Percentiles rank a stretch among this genome's conserved stretches.
Conservation (phyloP, 225 moss, liverwort and hornwort species). For the Bryum argenteum region DNA sequence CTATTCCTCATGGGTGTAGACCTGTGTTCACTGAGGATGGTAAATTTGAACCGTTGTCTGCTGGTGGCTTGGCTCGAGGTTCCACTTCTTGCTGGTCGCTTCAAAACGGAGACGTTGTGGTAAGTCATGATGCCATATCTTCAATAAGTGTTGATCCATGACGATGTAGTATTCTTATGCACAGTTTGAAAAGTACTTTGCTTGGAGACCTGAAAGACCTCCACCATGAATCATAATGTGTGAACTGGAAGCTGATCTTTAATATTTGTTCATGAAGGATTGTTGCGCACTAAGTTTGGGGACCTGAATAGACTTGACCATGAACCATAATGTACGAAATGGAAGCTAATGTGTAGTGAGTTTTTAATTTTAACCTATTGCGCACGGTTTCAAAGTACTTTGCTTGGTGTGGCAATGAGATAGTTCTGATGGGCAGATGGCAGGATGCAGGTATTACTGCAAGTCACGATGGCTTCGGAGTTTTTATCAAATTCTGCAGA, state of each 20-base stretch:
- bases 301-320: conserved; percentile 25
- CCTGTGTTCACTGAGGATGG: conserved; percentile 80
- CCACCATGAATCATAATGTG: too few species aligned
- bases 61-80: conserved; percentile 88
- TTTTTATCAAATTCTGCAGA: conserved; percentile 63
- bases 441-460: conserved; percentile 96
- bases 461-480: conserved; percentile 86
- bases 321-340: too few species aligned
- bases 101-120: conserved; percentile 91
- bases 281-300: conserved; percentile 6
- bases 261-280: not conserved
- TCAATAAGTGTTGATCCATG: too few species aligned
- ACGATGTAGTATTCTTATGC: conserved; percentile 22
- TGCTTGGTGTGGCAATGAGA: conserved; percentile 31
- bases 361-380: not conserved
- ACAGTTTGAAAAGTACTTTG: conserved; percentile 25
- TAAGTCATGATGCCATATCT: conserved; percentile 44
- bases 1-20: conserved; percentile 57
- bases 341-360: too few species aligned
- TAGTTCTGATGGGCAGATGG: conserved; percentile 75
- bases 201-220: conserved; percentile 29
- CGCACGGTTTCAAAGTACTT: not conserved
- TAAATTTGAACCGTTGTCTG: conserved; percentile 73
- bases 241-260: too few species aligned
- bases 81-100: conserved; percentile 82